Conservation (phyloP, 805 yeast species). For the Nakazawaea holstii region DNA sequence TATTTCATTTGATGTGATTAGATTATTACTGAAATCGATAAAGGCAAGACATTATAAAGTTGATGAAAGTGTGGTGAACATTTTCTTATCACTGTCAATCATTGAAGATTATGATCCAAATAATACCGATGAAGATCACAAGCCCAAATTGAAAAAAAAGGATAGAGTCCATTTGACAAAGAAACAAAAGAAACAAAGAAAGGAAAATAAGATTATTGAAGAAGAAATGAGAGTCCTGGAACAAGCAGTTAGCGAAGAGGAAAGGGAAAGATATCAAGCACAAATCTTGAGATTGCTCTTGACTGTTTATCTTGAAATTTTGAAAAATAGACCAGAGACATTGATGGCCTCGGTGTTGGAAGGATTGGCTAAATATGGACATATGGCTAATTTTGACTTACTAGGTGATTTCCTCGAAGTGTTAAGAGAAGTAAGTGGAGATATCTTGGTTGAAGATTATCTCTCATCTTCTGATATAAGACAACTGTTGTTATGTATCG, state of each 20-base stretch:
- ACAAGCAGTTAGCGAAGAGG: slow-evolving; percentile 79
- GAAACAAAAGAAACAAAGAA: slow-evolving; percentile 80
- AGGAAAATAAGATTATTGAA: slow-evolving; percentile 82
- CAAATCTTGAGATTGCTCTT: slow-evolving; percentile 73
- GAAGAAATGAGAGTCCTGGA: slow-evolving; percentile 87
- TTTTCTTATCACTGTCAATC: slow-evolving; percentile 62
- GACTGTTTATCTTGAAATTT: slow-evolving; percentile 69
- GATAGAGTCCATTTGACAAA: slow-evolving; percentile 90
- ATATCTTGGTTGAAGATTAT: slow-evolving; percentile 36
- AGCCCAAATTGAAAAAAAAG: slow-evolving; percentile 64
- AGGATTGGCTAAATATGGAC: slow-evolving; percentile 87
- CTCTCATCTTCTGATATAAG: slow-evolving; percentile 49
- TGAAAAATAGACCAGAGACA: slow-evolving; percentile 56
- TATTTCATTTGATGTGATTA: slow-evolving; percentile 67
- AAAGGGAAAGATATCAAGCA: slow-evolving; percentile 80
- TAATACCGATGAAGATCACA: slow-evolving; percentile 39
- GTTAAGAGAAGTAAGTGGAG: slow-evolving; percentile 70
- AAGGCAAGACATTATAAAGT: slow-evolving; percentile 71
- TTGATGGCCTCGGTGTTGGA: slow-evolving; percentile 85
- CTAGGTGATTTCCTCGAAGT: slow-evolving; percentile 92
- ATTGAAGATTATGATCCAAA: slow-evolving; percentile 72
- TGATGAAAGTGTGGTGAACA: slow-evolving; percentile 75
- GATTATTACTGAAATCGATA: slow-evolving; percentile 62
- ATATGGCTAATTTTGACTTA: slow-evolving; percentile 86
- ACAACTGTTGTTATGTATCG: slow-evolving; percentile 74